These are phyloP conservation scores for Lactifluus piperatus DNA, from an alignment of 768 basidiomycete genomes.

Conservation along the genomic window DNA sequence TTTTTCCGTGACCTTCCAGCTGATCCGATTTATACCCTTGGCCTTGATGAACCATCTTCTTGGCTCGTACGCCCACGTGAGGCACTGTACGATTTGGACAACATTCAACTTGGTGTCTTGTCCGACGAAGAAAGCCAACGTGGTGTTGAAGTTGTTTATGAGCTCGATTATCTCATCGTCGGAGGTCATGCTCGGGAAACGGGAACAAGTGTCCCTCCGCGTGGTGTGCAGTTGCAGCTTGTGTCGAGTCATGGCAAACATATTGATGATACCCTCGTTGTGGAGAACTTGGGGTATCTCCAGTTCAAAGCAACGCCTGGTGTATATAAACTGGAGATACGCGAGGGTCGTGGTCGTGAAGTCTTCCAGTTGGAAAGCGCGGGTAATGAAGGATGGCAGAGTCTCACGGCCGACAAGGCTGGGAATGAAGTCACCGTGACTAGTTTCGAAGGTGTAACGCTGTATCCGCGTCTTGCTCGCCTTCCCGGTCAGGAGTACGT, in stretches of 20 bases:
- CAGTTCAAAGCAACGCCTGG: conserved; percentile 95
- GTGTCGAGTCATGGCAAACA: conserved; percentile 33
- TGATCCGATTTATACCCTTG: conserved; percentile 89
- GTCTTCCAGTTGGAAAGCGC: conserved; percentile 79
- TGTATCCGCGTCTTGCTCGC: conserved; percentile 73
- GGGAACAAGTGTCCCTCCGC: conserved; percentile 56
- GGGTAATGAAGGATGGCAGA: conserved; percentile 86
- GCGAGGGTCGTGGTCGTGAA: conserved; percentile 70
- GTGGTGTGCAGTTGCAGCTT: conserved; percentile 88
- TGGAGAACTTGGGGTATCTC: conserved; percentile 91
- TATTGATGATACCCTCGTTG: conserved; percentile 84
- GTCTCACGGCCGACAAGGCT: conserved; percentile 53
- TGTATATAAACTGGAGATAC: conserved; percentile 73
- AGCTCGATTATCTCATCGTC: conserved; percentile 83
- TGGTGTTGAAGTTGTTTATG: conserved; percentile 72
- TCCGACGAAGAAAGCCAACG: conserved; percentile 39
- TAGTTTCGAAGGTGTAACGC: conserved; percentile 82
- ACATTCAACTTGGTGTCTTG: conserved; percentile 74
- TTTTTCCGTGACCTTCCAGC: conserved; percentile 66
- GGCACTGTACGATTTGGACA: conserved; percentile 89
- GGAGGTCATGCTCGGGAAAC: conserved; percentile 90
- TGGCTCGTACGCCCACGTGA: conserved; percentile 92
- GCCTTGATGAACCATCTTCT: conserved; percentile 81
- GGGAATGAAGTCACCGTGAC: conserved; percentile 75
- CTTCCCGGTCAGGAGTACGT: conserved; percentile 67